Conservation (phyloP, 164 flowering plant species). For the Nymphaea thermarum region DNA sequence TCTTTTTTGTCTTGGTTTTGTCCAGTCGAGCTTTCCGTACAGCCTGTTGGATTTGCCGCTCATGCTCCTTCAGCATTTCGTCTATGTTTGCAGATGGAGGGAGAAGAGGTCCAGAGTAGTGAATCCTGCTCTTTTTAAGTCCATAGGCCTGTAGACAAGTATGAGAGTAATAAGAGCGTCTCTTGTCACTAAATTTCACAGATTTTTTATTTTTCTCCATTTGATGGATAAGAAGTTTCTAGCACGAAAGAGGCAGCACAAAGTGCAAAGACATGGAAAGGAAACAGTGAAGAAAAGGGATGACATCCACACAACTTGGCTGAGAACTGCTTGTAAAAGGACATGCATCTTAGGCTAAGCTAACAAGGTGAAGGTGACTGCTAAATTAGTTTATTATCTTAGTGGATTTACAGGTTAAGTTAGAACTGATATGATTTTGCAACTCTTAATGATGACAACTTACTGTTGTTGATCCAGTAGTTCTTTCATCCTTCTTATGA, state of each 20-base stretch:
- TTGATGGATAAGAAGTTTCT: no score
- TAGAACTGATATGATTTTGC: no score
- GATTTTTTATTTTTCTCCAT: background rate
- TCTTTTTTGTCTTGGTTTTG: slow-evolving; percentile 33
- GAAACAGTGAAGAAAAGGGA: no score
- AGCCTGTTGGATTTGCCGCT: slow-evolving; percentile 82
- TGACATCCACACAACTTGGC: no score
- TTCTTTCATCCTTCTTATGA: slow-evolving; percentile 29
- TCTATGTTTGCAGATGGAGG: slow-evolving; percentile 81
- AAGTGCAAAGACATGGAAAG: no score
- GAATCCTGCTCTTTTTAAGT: slow-evolving; percentile 55
- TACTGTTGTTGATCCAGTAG: background rate
- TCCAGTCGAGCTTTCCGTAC: slow-evolving; percentile 77
- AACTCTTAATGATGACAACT: background rate
- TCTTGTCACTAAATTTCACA: background rate
- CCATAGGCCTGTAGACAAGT: slow-evolving; percentile 31
- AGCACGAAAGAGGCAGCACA: no score
- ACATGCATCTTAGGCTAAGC: no score
- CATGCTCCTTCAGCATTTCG: slow-evolving; percentile 87
- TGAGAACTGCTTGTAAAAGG: no score
- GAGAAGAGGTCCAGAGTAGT: slow-evolving; percentile 81
- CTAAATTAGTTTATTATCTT: no score
- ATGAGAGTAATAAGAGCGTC: background rate
- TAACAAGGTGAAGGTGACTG: no score
- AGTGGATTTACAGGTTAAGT: no score